Evolutionary conservation across 768 basidiomycete genomes (phyloP).

Genomic region (Psilocybe subaeruginosa): DNA sequence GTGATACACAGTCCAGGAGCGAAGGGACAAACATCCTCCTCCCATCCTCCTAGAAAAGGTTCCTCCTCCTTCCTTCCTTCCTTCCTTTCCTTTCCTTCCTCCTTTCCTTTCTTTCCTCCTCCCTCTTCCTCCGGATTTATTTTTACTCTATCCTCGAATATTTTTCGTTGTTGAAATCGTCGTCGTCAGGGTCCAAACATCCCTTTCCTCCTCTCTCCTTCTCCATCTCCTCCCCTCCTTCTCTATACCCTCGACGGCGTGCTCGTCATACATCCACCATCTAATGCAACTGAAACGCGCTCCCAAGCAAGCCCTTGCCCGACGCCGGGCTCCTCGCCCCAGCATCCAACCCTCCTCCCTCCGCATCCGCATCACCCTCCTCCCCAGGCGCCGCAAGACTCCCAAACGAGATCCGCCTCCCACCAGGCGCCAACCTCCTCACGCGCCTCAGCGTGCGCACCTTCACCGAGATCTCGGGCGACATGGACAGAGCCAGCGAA

Average conservation of each 20-base stretch:
- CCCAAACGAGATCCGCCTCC: conserved; percentile 70
- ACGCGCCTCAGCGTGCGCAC: conserved; percentile 50
- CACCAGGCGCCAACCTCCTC: conserved; percentile 43
- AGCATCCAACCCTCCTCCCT: conserved; percentile 27
- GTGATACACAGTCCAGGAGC: not conserved
- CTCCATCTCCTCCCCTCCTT: conserved; percentile 2
- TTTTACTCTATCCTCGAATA: not conserved
- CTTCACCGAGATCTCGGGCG: not conserved
- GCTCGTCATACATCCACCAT: not conserved
- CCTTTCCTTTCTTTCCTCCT: not conserved
- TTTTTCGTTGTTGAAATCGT: conserved; percentile 1
- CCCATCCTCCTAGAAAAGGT: conserved; percentile 6
- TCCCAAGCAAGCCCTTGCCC: conserved; percentile 53
- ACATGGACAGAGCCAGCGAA: not conserved
- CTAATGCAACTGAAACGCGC: conserved; percentile 57
- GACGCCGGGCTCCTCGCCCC: not conserved
- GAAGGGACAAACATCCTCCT: not conserved
- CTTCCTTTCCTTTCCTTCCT: not conserved
- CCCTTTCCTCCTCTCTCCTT: conserved; percentile 2
- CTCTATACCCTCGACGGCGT: not conserved
- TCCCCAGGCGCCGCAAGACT: conserved; percentile 42
- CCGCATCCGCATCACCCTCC: conserved; percentile 39
- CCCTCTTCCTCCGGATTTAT: conserved; percentile 3
- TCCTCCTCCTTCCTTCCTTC: not conserved
- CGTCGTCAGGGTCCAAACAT: not conserved